phyloP scores from a whole-genome alignment of 2,329 filamentous ascomycete genomes.

The Diaporthe aspalathi region DNA sequence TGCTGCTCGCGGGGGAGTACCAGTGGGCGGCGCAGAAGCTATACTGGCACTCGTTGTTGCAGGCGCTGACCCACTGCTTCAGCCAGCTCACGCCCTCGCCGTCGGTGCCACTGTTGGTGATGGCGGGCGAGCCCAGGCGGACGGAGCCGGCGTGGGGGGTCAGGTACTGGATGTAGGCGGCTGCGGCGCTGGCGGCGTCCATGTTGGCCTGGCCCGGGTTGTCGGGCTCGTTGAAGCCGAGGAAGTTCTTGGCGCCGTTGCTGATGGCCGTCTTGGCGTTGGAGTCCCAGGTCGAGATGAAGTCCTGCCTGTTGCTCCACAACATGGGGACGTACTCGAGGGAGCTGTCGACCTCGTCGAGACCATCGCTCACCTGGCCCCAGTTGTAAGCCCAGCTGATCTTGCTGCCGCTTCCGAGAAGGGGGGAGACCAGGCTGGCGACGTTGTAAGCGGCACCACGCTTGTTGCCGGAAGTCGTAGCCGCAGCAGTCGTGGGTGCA shows the following conservation, averaged over 20 bases:
- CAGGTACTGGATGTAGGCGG: conserved; percentile 64
- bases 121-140: conserved; percentile 68
- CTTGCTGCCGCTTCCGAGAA: conserved; percentile 55
- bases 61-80: conserved; percentile 62
- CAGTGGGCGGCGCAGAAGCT: conserved; percentile 74
- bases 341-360: conserved; percentile 47
- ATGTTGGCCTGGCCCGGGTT: conserved; percentile 69
- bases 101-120: conserved; percentile 67
- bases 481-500: conserved; percentile 38
- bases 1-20: conserved; percentile 65
- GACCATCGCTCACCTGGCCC: conserved; percentile 60
- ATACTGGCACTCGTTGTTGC: conserved; percentile 62
- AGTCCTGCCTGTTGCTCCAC: conserved; percentile 62
- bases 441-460: conserved; percentile 78
- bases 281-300: conserved; percentile 61
- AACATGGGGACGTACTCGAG: conserved; percentile 76
- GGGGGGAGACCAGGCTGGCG: conserved; percentile 61
- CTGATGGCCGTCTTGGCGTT: conserved; percentile 64
- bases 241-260: conserved; percentile 65
- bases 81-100: conserved; percentile 69
- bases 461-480: conserved; percentile 58
- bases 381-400: conserved; percentile 78
- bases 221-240: conserved; percentile 81
- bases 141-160: conserved; percentile 65
- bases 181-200: conserved; percentile 62